Evolutionary conservation across 192 early-diverging fungal species (phyloP), one percentile per base, ranked within the genome.

Genomic region (Podila verticillata): DNA sequence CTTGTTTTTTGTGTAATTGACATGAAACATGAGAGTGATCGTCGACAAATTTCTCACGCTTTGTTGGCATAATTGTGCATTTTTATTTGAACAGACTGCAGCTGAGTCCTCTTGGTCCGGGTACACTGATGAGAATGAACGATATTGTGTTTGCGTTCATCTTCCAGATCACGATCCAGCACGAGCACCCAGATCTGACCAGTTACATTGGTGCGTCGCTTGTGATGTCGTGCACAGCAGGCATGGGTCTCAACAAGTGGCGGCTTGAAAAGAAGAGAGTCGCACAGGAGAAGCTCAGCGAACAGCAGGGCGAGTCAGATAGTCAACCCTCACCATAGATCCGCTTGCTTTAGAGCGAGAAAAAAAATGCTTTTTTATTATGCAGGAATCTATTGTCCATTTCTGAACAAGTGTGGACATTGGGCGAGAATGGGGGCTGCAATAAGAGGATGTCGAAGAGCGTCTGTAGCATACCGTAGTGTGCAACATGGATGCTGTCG

Each of bases 61-160:
- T 34, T 66, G 63, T 36, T 65, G 10, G 10, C 7, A 39, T 39
- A 1, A 39, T 44, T 44, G 1, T 17, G 20, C 17, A 51, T 54
- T 6, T 54, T 24, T 17, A 44, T 3, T 4, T 17, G 15, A 44
- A 44, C 22, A 88, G 87, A 9, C 61, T 95, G 65, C 94, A 95
- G 84, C 58, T 94, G 68, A 90, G 91, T 9, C 88, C 89, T 12
- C 84, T 92, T 17, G 93, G 93, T 0, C 91, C 91, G 0, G 92
- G 87, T 15, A 89, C 91, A n/a, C 59, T 96, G 82, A 92, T 94
- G 90, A 87, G 94, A 48, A 94, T 92, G 82, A 83, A 92, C 57
- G 93, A 96, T 66, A 88, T 96, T 36, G 92, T 94, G 3, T 93
- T 94, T 85, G 91, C 93, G 19, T 94, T 94, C 82, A 57, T 91